Evolutionary conservation across 2,329 filamentous ascomycete genomes (phyloP).

Genomic region (Cladophialophora yegresii): DNA sequence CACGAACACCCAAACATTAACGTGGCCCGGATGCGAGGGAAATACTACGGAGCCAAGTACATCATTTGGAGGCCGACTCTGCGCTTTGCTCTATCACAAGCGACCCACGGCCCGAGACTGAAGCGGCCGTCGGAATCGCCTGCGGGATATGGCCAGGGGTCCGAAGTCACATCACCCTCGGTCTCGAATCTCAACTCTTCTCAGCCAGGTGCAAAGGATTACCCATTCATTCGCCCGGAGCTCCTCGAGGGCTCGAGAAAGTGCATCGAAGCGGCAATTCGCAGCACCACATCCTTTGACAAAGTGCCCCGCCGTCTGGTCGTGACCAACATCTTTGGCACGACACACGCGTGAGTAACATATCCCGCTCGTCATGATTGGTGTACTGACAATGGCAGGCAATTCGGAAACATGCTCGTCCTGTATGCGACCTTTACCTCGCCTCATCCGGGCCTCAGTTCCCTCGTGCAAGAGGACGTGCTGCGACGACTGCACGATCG

Average conservation of each 20-base stretch:
- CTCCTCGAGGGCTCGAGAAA: slow-evolving; percentile 55
- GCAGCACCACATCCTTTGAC: slow-evolving; percentile 83
- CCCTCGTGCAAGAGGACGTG: slow-evolving; percentile 58
- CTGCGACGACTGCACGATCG: slow-evolving; percentile 65
- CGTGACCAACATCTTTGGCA: slow-evolving; percentile 95
- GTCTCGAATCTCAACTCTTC: slow-evolving; percentile 40
- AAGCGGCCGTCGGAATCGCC: slow-evolving; percentile 40
- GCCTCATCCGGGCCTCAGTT: slow-evolving; percentile 53
- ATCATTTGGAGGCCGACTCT: slow-evolving; percentile 84
- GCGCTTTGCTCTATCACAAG: slow-evolving; percentile 58
- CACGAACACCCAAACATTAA: slow-evolving; percentile 75
- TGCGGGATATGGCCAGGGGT: slow-evolving; percentile 37
- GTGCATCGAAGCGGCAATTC: slow-evolving; percentile 73
- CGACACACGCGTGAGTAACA: slow-evolving; percentile 82
- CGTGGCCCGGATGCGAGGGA: slow-evolving; percentile 79
- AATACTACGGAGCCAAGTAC: slow-evolving; percentile 90
- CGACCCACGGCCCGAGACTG: background rate
- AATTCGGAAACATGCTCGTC: slow-evolving; percentile 97
- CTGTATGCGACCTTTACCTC: slow-evolving; percentile 78
- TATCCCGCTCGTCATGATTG: slow-evolving; percentile 5
- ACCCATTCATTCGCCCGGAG: slow-evolving; percentile 37
- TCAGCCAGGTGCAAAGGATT: slow-evolving; percentile 41
- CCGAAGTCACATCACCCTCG: slow-evolving; percentile 44
- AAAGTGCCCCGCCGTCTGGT: slow-evolving; percentile 67
- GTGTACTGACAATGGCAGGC: slow-evolving; percentile 56